Evolutionary conservation across 768 basidiomycete genomes (phyloP).

Genomic region (Glaciozyma martinii): DNA sequence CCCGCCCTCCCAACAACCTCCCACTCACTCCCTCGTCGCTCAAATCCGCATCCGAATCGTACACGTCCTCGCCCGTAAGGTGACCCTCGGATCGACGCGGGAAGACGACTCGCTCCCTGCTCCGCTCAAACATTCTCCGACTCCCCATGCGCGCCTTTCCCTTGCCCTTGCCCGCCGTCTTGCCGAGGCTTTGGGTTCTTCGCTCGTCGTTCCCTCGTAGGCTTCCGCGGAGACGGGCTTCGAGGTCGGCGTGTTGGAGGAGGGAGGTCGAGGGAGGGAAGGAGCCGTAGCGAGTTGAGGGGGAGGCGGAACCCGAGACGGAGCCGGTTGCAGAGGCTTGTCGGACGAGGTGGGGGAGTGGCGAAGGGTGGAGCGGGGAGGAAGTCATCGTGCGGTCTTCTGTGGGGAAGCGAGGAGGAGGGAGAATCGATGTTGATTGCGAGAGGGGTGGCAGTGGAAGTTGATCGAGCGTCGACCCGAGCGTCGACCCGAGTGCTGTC

Average conservation of each 20-base stretch:
- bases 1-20: neutral
- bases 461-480: no score
- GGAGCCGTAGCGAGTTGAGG: constrained; percentile 16
- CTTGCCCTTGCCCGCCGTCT: neutral
- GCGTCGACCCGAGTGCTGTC: no score
- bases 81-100: neutral
- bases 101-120: constrained; percentile 15
- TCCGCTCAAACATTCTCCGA: constrained; percentile 16
- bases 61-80: constrained; percentile 3
- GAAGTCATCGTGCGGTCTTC: no score
- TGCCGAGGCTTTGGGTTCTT: no score
- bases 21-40: constrained; percentile 3
- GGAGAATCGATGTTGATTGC: no score
- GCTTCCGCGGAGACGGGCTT: neutral
- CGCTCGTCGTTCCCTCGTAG: neutral
- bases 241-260: neutral
- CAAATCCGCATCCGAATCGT: constrained; percentile 9
- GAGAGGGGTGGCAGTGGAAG: no score
- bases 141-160: neutral
- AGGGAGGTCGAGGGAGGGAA: constrained; percentile 15
- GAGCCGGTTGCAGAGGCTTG: constrained; percentile 5
- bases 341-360: no score
- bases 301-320: constrained; percentile 9
- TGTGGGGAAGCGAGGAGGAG: no score
- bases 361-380: no score